Conservation (phyloP, 2,329 filamentous ascomycete genomes). For the Colletotrichum sublineola region DNA sequence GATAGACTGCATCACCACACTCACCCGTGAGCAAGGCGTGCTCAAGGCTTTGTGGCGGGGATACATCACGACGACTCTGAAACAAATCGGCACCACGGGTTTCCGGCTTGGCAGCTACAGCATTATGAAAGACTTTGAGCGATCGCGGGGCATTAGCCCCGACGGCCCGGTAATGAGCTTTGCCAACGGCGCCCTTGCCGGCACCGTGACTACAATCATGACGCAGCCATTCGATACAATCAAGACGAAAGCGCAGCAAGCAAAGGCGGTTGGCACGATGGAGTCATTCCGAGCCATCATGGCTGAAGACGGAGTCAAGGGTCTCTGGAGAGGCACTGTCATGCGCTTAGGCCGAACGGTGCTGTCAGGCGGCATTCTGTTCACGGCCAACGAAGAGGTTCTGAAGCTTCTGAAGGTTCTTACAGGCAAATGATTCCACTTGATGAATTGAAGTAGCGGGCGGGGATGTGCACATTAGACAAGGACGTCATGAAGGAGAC, state of each 20-base stretch:
- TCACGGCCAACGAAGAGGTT: constrained; percentile 29
- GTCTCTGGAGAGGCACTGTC: constrained; percentile 29
- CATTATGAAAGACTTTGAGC: constrained; percentile 37
- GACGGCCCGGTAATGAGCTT: constrained; percentile 29
- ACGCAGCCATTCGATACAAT: constrained; percentile 35
- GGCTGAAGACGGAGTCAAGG: constrained; percentile 28
- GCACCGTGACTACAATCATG: constrained; percentile 26
- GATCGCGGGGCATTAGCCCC: not conserved
- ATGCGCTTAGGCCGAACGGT: constrained; percentile 31
- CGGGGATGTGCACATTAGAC: not conserved
- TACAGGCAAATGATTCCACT: not conserved
- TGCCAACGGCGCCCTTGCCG: constrained; percentile 30
- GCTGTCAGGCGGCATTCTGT: constrained; percentile 30
- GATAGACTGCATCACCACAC: constrained; percentile 11
- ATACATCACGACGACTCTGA: constrained; percentile 29
- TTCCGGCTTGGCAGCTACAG: constrained; percentile 33
- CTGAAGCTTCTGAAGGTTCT: constrained; percentile 27
- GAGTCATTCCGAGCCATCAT: constrained; percentile 21
- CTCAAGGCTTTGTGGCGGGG: constrained; percentile 24
- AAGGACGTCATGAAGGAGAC: not conserved
- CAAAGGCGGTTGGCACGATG: constrained; percentile 27
- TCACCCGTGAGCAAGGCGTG: constrained; percentile 17
- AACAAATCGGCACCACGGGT: constrained; percentile 33
- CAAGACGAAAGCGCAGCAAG: constrained; percentile 34
- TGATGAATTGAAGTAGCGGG: not conserved